phyloP scores from a whole-genome alignment of 2,329 filamentous ascomycete species.

The Penicillium sp. region DNA sequence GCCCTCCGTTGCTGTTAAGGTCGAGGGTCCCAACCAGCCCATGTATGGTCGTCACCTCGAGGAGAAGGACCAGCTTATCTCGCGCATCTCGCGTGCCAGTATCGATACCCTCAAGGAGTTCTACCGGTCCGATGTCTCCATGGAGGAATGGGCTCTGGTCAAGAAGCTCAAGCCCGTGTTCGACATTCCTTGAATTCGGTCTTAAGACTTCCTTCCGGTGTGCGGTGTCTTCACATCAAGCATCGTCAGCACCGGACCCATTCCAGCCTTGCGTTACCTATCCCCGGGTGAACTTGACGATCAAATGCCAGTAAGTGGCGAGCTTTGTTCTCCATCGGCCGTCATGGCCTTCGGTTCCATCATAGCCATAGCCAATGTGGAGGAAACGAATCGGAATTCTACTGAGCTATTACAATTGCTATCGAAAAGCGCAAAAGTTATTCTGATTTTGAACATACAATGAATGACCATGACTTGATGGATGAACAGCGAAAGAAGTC shows the following conservation, averaged over 20 bases:
- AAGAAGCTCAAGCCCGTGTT: slow-evolving; percentile 94
- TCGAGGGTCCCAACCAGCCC: slow-evolving; percentile 90
- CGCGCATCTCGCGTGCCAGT: slow-evolving; percentile 76
- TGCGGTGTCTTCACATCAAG: background rate
- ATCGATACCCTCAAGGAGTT: slow-evolving; percentile 97
- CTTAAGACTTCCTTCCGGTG: background rate
- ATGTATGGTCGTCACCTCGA: slow-evolving; percentile 93
- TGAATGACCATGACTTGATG: slow-evolving; percentile 26
- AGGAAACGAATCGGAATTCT: slow-evolving; percentile 10
- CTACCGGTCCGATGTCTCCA: slow-evolving; percentile 80
- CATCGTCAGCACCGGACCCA: background rate
- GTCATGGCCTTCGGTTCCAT: slow-evolving; percentile 2
- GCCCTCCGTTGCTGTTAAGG: slow-evolving; percentile 96
- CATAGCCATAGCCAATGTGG: slow-evolving; percentile 7
- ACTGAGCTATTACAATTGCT: slow-evolving; percentile 15
- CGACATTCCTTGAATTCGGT: slow-evolving; percentile 65
- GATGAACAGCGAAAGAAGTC: slow-evolving; percentile 22
- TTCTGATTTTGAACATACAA: slow-evolving; percentile 26
- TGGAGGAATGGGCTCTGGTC: slow-evolving; percentile 92
- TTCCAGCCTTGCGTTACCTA: slow-evolving; percentile 5
- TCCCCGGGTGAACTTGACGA: slow-evolving; percentile 5
- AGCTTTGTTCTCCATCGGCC: slow-evolving; percentile 10
- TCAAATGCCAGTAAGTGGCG: slow-evolving; percentile 2
- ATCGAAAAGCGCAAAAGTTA: slow-evolving; percentile 20
- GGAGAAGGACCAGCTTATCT: slow-evolving; percentile 85